Evolutionary conservation across 2,329 filamentous ascomycete genomes (phyloP).

Genomic region (Pseudocercospora eumusae): DNA sequence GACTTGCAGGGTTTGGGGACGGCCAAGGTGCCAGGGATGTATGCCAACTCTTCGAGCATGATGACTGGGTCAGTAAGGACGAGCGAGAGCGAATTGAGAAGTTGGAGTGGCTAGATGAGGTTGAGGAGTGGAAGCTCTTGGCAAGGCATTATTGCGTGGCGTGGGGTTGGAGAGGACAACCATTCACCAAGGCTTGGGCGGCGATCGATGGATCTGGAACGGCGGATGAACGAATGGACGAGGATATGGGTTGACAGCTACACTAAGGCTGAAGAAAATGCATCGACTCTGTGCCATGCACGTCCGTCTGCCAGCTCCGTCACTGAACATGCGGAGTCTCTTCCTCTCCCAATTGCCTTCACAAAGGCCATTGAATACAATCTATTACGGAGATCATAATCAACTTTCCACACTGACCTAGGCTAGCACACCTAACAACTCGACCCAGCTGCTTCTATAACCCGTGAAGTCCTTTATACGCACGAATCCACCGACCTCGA

Average conservation of each 20-base stretch:
- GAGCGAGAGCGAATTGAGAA: slow-evolving; percentile 79
- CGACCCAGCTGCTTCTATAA: background rate
- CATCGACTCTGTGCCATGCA: background rate
- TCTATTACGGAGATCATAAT: background rate
- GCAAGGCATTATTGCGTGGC: slow-evolving; percentile 85
- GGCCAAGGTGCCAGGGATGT: slow-evolving; percentile 62
- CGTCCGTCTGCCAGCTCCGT: background rate
- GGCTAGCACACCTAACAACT: background rate
- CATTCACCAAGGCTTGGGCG: slow-evolving; percentile 31
- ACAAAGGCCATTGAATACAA: background rate
- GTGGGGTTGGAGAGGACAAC: slow-evolving; percentile 72
- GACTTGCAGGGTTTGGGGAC: slow-evolving; percentile 63
- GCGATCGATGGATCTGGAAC: slow-evolving; percentile 28
- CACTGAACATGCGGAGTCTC: background rate
- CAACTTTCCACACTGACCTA: background rate
- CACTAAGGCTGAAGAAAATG: background rate
- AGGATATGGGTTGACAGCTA: slow-evolving; percentile 17
- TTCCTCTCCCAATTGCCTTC: background rate
- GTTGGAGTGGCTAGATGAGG: slow-evolving; percentile 87
- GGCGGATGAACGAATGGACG: slow-evolving; percentile 24
- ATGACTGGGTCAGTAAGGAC: slow-evolving; percentile 65
- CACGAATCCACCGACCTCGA: background rate
- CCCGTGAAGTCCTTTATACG: background rate
- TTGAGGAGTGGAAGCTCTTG: slow-evolving; percentile 89
- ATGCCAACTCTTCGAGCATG: slow-evolving; percentile 65